These are phyloP conservation scores for Hortaea werneckii DNA, from an alignment of 2,329 filamentous ascomycete genomes.

Conservation along the genomic window DNA sequence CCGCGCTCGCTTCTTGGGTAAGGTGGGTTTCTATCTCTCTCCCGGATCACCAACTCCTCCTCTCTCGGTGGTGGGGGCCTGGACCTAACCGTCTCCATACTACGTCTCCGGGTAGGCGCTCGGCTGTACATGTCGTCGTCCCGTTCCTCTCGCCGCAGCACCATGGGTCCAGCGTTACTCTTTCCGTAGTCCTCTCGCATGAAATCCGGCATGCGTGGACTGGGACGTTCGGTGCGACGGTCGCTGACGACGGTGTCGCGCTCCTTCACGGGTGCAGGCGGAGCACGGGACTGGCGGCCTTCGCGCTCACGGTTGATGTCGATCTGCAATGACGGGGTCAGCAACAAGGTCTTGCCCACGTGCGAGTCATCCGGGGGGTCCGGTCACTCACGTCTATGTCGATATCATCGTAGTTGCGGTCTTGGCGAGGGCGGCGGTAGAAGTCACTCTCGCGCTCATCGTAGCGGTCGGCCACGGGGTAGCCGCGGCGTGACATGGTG, in stretches of 20 bases:
- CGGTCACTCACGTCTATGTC: constrained; percentile 31
- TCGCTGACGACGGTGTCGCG: constrained; percentile 22
- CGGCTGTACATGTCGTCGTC: constrained; percentile 24
- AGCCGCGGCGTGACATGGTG: constrained; percentile 22
- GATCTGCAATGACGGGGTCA: constrained; percentile 13
- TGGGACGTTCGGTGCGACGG: constrained; percentile 25
- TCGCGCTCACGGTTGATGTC: constrained; percentile 14
- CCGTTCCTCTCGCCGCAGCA: constrained; percentile 36
- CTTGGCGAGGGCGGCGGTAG: constrained; percentile 26
- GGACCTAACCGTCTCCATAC: constrained; percentile 18
- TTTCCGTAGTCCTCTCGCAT: constrained; percentile 41
- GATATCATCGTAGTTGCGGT: constrained; percentile 39
- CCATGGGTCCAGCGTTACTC: constrained; percentile 32
- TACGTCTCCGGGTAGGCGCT: constrained; percentile 17
- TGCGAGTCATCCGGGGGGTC: too few species aligned
- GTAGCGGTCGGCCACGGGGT: constrained; percentile 32
- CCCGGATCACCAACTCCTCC: constrained; percentile 26
- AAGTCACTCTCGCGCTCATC: constrained; percentile 36
- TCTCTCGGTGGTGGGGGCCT: constrained; percentile 28
- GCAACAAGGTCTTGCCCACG: too few species aligned
- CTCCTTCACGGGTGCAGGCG: constrained; percentile 21
- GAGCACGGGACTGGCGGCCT: constrained; percentile 9
- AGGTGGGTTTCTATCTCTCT: constrained; percentile 10
- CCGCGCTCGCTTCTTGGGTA: constrained; percentile 19
- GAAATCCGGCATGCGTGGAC: constrained; percentile 38